Percentiles rank a stretch among this genome's conserved stretches.
Evolutionary conservation across 768 basidiomycete genomes (phyloP).

Genomic region (Steccherinum ochraceum): DNA sequence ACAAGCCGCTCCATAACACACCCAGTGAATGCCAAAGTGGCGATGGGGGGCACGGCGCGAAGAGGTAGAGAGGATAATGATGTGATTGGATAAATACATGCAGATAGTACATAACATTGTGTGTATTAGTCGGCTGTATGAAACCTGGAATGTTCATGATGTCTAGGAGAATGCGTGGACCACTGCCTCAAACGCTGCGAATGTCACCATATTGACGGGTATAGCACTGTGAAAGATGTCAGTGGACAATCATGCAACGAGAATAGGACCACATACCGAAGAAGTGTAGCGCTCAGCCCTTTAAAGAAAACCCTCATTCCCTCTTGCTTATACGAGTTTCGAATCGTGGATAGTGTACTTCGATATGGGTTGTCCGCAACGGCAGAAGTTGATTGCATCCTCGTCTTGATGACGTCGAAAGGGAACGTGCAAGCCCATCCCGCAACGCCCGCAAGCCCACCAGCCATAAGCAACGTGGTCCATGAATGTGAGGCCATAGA

Average conservation of each 20-base stretch:
- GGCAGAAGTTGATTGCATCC: constrained; percentile 53
- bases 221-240: constrained; percentile 46
- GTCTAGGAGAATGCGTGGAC: constrained; percentile 32
- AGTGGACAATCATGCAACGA: not conserved
- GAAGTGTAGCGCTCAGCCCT: constrained; percentile 74
- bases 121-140: too few relatives aligned
- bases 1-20: too few relatives aligned
- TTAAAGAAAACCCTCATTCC: constrained; percentile 68
- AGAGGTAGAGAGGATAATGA: too few relatives aligned
- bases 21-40: too few relatives aligned
- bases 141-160: too few relatives aligned
- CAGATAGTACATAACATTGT: too few relatives aligned
- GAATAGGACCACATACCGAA: constrained; percentile 45
- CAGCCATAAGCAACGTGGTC: constrained; percentile 61
- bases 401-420: constrained; percentile 85
- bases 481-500: constrained; percentile 33
- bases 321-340: constrained; percentile 54
- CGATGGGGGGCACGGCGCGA: too few relatives aligned
- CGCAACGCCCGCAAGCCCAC: constrained; percentile 68
- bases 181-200: constrained; percentile 63
- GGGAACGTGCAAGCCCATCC: constrained; percentile 85
- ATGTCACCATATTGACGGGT: constrained; percentile 83
- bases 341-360: constrained; percentile 50
- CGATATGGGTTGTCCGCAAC: constrained; percentile 44
- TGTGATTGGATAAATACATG: too few relatives aligned